Conservation (phyloP, 1,284 basidiomycete genomes). For the Boletus smithii region DNA sequence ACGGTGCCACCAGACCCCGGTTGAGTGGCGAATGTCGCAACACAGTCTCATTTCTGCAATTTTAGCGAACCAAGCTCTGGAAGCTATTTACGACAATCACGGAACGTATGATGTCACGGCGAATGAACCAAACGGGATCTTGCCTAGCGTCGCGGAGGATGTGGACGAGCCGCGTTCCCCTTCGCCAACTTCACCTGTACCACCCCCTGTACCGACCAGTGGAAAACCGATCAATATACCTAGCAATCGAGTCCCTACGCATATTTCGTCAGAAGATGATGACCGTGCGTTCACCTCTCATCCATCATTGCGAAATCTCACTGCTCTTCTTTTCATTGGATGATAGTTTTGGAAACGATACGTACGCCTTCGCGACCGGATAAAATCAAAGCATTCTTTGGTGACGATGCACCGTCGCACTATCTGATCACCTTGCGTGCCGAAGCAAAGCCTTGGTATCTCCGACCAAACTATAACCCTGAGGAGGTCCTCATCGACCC, state of each 20-base stretch:
- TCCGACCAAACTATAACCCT: constrained; percentile 60
- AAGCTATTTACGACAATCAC: constrained; percentile 19
- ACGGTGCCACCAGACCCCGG: constrained; percentile 40
- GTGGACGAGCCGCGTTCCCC: neutral
- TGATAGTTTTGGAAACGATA: constrained; percentile 14
- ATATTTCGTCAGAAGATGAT: constrained; percentile 14
- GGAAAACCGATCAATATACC: constrained; percentile 7
- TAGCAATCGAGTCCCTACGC: neutral
- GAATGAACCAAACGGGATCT: constrained; percentile 13
- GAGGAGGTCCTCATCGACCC: constrained; percentile 67
- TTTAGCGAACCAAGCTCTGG: constrained; percentile 22
- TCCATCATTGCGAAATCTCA: neutral
- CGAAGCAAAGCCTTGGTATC: constrained; percentile 60
- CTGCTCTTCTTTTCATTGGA: neutral
- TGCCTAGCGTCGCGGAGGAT: constrained; percentile 12
- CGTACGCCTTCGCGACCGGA: constrained; percentile 25
- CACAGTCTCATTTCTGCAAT: constrained; percentile 38
- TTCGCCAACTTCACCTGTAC: constrained; percentile 5
- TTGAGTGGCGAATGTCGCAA: constrained; percentile 49
- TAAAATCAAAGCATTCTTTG: constrained; percentile 62
- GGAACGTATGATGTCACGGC: constrained; percentile 8
- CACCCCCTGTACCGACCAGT: constrained; percentile 12
- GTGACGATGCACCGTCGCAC: constrained; percentile 50
- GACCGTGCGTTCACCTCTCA: constrained; percentile 12
- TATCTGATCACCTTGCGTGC: constrained; percentile 41